Base-by-base conservation (phyloP, 2,329 filamentous ascomycete species). In the Phyllosticta paracitricarpa region DNA sequence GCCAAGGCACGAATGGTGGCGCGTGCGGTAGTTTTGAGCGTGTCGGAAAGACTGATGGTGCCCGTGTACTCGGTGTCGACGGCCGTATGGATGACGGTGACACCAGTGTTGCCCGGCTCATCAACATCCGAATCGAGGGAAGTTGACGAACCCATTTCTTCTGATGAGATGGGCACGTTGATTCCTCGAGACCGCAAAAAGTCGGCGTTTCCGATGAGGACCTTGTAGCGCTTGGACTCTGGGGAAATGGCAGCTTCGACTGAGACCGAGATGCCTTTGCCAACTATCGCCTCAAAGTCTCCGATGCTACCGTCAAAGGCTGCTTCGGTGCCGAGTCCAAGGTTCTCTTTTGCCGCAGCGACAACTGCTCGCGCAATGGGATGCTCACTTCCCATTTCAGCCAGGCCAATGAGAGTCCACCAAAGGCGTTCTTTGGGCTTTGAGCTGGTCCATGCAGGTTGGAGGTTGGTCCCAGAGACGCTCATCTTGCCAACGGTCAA, bases 401-500 rank as follows among this genome's bases (percentile, higher is more conserved):
- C 88, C n/a, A 97, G 85, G 54, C 92, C 94, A 61, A 99, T 85
- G 63, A 97, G 82, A n/a, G 89, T 85, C 94, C 94, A 99, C 93
- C 93, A 99, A 3, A 96, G 80, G 35, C 85, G 85, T 63, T 83
- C 84, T 61, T 84, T 84, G 79, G 83, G 84, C 33, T 88, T 83
- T 61, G 81, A 86, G 25, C 81, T 81, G 53, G 82, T 79, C 93
- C 93, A 97, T 2, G 80, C 74, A 7, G 84, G 76, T 33, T 83
- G 83, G 40, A 93, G 80, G 57, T 84, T 85, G 24, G 83, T 80
- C 62, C 86, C 84, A 7, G 91, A 88, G 19, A 97, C 92, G 64
- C 84, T 95, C 91, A 99, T 97, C 75, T 92, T 95, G 54, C 94
- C 94, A 67, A 94, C 84, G 0, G 94, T 99, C 63, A 99, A 81